phyloP scores from a whole-genome alignment of 176 grass and related monocot species.

The Thinopyrum elongatum region DNA sequence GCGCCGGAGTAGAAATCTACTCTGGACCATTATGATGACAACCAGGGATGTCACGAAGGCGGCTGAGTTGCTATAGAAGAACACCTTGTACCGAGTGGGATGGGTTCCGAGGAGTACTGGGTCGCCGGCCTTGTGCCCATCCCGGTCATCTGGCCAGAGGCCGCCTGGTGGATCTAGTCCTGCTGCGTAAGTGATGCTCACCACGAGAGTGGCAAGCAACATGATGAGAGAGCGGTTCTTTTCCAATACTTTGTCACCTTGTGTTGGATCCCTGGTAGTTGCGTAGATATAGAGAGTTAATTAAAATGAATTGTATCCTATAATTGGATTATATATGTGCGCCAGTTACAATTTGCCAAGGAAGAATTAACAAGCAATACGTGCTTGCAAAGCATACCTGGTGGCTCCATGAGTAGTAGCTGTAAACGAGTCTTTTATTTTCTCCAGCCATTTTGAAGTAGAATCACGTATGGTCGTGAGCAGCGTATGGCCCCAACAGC shows the following conservation, averaged over 20 bases:
- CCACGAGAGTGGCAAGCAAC: slow-evolving; percentile 26
- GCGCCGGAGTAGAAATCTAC: not conserved
- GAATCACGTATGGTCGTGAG: no score
- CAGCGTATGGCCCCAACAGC: no score
- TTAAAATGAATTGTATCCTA: not conserved
- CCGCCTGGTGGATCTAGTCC: not conserved
- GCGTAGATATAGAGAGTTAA: not conserved
- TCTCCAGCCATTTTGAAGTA: not conserved
- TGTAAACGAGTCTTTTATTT: not conserved
- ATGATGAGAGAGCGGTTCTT: not conserved
- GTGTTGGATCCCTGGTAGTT: not conserved
- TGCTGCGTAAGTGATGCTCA: slow-evolving; percentile 31
- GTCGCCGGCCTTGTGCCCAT: not conserved
- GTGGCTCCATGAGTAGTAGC: no score
- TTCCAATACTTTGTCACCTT: not conserved
- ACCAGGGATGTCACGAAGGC: no score
- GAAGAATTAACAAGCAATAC: not conserved
- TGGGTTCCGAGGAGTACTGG: not conserved
- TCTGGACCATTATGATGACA: no score
- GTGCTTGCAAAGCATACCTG: not conserved
- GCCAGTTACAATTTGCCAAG: not conserved
- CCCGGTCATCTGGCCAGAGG: not conserved
- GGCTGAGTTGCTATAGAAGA: no score
- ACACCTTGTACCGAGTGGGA: no score
- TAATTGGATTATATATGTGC: not conserved